These are phyloP conservation scores for Corylus heterophylla DNA, from an alignment of 306 rosid genomes.

Conservation along the genomic window DNA sequence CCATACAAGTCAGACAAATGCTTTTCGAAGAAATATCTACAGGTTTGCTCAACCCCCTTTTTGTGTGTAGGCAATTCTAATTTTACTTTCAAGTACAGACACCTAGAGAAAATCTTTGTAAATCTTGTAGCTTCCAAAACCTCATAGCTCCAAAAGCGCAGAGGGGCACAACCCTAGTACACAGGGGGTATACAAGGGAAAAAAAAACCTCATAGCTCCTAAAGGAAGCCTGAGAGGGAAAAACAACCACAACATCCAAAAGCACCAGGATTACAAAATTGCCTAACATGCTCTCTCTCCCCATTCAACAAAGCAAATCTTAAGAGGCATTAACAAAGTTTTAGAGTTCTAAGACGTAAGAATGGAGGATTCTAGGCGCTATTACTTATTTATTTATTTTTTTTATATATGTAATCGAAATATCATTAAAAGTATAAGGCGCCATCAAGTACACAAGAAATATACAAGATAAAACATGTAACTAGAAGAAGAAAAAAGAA, in stretches of 20 bases:
- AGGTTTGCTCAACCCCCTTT: conserved; percentile 35
- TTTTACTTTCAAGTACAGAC: not conserved
- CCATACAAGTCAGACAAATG: conserved; percentile 69
- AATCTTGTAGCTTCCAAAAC: not conserved
- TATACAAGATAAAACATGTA: no score
- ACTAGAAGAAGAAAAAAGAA: no score
- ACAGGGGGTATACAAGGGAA: no score
- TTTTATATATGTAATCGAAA: not conserved
- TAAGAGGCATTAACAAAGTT: not conserved
- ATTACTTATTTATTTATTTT: not conserved
- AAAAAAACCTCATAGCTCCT: not conserved
- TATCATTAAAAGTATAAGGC: no score
- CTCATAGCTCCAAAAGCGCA: not conserved
- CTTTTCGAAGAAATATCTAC: conserved; percentile 58
- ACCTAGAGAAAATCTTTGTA: not conserved
- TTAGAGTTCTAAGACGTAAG: no score
- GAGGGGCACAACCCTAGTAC: no score
- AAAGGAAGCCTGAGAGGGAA: not conserved
- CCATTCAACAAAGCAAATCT: not conserved
- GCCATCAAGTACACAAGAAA: no score
- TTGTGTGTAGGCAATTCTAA: no score
- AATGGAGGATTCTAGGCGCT: not conserved
- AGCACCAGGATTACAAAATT: not conserved
- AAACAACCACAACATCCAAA: not conserved
- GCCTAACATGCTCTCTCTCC: not conserved